Percentiles rank a stretch among this genome's conserved stretches.
Evolutionary conservation across 2,329 filamentous ascomycete genomes (phyloP).

Genomic region (Aspergillus ochraceus): DNA sequence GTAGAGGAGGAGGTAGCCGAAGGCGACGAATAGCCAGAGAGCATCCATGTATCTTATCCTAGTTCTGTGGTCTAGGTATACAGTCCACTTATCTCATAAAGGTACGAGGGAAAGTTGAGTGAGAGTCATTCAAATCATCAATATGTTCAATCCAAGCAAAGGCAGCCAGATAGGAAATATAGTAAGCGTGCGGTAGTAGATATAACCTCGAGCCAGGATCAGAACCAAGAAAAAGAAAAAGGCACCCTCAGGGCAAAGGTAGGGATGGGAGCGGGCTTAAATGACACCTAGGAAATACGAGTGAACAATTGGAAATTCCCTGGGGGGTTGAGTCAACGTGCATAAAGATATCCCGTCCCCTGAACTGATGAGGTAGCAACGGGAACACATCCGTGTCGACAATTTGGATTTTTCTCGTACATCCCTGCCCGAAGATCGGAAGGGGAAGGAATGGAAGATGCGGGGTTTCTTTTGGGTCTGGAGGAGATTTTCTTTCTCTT

Average conservation of each 20-base stretch:
- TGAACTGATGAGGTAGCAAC: slow-evolving; percentile 10
- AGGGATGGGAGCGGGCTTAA: not conserved
- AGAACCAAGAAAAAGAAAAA: too few relatives aligned
- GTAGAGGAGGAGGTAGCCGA: slow-evolving; percentile 37
- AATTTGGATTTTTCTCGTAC: not conserved
- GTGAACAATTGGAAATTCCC: not conserved
- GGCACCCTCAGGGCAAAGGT: not conserved
- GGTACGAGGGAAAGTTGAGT: not conserved
- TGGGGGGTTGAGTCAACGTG: not conserved
- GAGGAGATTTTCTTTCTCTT: not conserved
- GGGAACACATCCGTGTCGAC: slow-evolving; percentile 3
- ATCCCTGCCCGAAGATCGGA: slow-evolving; percentile 5
- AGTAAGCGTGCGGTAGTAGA: not conserved
- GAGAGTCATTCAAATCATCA: not conserved
- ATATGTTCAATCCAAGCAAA: not conserved
- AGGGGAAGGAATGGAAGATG: not conserved
- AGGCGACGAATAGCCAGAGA: slow-evolving; percentile 36
- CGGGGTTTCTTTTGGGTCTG: slow-evolving; percentile 1
- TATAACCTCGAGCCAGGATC: not conserved
- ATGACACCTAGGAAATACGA: not conserved
- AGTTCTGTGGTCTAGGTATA: not conserved
- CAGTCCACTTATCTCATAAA: not conserved
- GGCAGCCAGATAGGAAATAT: not conserved
- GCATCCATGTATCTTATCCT: slow-evolving; percentile 21
- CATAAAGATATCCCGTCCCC: not conserved